phyloP scores from a whole-genome alignment of 1,139 yeast genomes.

The Kodamaea alishanica region DNA sequence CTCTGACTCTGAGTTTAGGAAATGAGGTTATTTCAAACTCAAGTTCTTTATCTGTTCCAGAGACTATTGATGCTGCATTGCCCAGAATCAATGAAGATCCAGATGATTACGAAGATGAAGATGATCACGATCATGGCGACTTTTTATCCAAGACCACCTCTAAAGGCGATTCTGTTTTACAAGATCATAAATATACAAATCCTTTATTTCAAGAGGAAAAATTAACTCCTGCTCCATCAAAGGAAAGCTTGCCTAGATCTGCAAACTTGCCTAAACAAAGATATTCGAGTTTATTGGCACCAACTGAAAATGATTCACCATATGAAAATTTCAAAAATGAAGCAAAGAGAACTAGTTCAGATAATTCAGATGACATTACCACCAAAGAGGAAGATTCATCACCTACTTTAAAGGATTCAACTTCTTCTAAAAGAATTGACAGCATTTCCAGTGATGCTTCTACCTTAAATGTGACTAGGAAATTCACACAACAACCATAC shows the following conservation, averaged over 20 bases:
- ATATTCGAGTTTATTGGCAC: conserved; percentile 24
- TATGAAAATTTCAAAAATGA: conserved; percentile 1
- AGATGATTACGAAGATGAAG: conserved; percentile 24
- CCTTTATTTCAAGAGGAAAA: conserved; percentile 34
- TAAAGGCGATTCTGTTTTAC: conserved; percentile 29
- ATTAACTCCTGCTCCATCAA: conserved; percentile 26
- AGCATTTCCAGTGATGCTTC: conserved; percentile 3
- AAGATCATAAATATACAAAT: conserved; percentile 21
- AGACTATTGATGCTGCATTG: conserved; percentile 40
- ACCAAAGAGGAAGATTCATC: neutral
- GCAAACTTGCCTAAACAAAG: conserved; percentile 10
- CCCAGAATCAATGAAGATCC: conserved; percentile 38
- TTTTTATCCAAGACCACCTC: conserved; percentile 9
- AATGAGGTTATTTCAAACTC: conserved; percentile 25
- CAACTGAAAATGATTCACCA: conserved; percentile 6
- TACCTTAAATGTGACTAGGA: conserved; percentile 3
- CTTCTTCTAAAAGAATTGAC: neutral
- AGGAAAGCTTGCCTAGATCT: conserved; percentile 13
- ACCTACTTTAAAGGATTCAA: neutral
- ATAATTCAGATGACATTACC: conserved; percentile 1
- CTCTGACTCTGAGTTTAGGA: conserved; percentile 15
- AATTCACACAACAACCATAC: conserved; percentile 17
- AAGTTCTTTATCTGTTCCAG: conserved; percentile 38
- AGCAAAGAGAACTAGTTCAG: conserved; percentile 5
- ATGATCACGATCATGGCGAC: conserved; percentile 1